Conservation (phyloP, 441 rosid species). For the Arabidopsis hybrid region DNA sequence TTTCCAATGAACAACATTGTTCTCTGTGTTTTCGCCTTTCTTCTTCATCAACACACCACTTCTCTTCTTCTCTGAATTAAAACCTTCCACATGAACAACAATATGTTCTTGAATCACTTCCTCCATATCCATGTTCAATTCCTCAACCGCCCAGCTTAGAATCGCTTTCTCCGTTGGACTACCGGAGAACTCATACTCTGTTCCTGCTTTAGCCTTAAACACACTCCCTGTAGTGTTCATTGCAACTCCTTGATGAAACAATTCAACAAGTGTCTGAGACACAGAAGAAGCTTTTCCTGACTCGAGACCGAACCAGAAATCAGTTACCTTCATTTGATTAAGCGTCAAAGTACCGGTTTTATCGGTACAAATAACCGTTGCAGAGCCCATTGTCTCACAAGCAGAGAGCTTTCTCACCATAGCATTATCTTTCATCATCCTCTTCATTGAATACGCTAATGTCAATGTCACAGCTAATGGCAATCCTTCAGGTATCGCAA, state of each 20-base stretch:
- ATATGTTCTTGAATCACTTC: conserved; percentile 40
- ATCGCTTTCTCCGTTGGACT: conserved; percentile 67
- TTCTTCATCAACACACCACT: conserved; percentile 54
- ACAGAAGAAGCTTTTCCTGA: conserved; percentile 37
- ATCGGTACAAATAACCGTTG: conserved; percentile 61
- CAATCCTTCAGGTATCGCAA: conserved; percentile 64
- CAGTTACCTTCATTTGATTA: conserved; percentile 59
- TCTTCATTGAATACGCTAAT: conserved; percentile 63
- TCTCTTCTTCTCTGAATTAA: conserved; percentile 62
- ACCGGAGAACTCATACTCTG: conserved; percentile 58
- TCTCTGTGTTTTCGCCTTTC: conserved; percentile 22
- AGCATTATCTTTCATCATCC: conserved; percentile 64
- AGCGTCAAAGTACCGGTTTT: conserved; percentile 65
- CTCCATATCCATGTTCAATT: conserved; percentile 64
- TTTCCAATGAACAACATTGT: conserved; percentile 55
- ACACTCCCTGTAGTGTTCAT: conserved; percentile 68
- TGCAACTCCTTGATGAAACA: conserved; percentile 65
- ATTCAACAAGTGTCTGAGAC: conserved; percentile 39
- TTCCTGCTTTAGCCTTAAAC: conserved; percentile 41
- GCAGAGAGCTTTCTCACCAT: conserved; percentile 66
- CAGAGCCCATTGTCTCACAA: conserved; percentile 64
- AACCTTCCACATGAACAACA: conserved; percentile 60
- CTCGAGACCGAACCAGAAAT: conserved; percentile 54
- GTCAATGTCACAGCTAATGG: conserved; percentile 64
- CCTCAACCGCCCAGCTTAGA: conserved; percentile 58